Conservation (phyloP, 441 rosid species). For the Biscutella laevigata region DNA sequence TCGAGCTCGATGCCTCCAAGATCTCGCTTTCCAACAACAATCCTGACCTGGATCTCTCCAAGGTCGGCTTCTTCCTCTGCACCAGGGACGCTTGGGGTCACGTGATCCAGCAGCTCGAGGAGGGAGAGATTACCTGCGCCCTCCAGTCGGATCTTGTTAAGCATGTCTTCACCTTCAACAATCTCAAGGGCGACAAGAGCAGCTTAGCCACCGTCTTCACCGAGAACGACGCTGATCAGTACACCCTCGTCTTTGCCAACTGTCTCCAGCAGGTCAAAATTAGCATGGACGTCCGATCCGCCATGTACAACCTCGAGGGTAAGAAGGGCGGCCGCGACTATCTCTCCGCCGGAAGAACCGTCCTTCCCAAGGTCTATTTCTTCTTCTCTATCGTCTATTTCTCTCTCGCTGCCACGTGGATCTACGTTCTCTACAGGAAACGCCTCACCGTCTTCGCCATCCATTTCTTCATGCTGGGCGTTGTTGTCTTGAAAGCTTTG, state of each 20-base stretch:
- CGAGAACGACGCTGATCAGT: conserved; percentile 59
- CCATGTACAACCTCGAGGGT: conserved; percentile 79
- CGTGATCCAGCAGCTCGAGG: conserved; percentile 67
- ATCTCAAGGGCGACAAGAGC: conserved; percentile 26
- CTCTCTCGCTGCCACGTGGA: conserved; percentile 58
- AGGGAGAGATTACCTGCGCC: conserved; percentile 60
- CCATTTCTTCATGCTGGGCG: conserved; percentile 89
- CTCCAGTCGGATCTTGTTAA: conserved; percentile 54
- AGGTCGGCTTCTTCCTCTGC: conserved; percentile 85
- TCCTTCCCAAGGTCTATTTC: conserved; percentile 75
- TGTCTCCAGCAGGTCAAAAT: conserved; percentile 53
- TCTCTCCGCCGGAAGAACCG: conserved; percentile 67
- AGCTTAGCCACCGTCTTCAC: conserved; percentile 15
- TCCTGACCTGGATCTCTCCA: conserved; percentile 54
- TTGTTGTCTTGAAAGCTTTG: conserved; percentile 55
- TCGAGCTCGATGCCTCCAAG: conserved; percentile 54
- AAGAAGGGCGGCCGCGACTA: conserved; percentile 46
- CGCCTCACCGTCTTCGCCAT: conserved; percentile 66
- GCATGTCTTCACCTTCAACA: conserved; percentile 49
- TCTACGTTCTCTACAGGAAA: conserved; percentile 54
- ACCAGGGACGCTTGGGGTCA: conserved; percentile 76
- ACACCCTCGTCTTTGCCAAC: conserved; percentile 69
- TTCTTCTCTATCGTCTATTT: conserved; percentile 54
- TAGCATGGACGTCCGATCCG: conserved; percentile 61
- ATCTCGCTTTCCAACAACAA: conserved; percentile 41